Evolutionary conservation across 1,139 yeast genomes (phyloP), one percentile per base, ranked within the genome.

Genomic region (Eremothecium cymbalariae): DNA sequence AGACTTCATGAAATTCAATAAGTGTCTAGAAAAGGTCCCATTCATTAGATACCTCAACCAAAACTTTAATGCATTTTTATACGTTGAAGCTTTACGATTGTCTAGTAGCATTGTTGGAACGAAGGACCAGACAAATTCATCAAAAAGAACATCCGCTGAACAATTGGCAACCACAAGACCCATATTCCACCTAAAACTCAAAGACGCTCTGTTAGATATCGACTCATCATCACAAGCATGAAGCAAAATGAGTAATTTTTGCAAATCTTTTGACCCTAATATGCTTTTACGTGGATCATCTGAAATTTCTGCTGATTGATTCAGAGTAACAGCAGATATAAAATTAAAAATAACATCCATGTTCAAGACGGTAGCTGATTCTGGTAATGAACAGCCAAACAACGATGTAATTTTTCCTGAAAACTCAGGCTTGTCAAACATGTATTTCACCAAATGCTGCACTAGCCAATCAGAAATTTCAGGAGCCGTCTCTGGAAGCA

Each of bases 31-130:
- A 1, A 33, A 20, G 1, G 45, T 45, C 2, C 42, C 39, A 8
- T 41, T 39, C 18, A 51, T 57, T 36, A 78, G 58, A 41, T 65
- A 67, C 37, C 85, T 63, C 33, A 79, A 55, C 76, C 83, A 72
- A 18, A 77, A 60, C 8, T 72, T 62, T 37, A 64, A 69, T 0
- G 72, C 73, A 47, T 67, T 68, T 8, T 68, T 58, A 40, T 65
- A 68, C 20, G 56, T 48, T 33, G 60, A 58, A 8, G 50, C 44
- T 0, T 48, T 35, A 1, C 42, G 32, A 1, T 35, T 26, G 2
- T 65, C 51, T 2, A 43, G 38, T 29, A 62, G 55, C 22, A 75
- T 52, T 0, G 48, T 38, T 38, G 62, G 65, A 6, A 77, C 60
- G 2, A 66, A n/a, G n/a, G n/a, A n/a, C 25, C 25, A 23, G 12